Conservation (phyloP, 331 rosid species). For the Prunus yedoensis region DNA sequence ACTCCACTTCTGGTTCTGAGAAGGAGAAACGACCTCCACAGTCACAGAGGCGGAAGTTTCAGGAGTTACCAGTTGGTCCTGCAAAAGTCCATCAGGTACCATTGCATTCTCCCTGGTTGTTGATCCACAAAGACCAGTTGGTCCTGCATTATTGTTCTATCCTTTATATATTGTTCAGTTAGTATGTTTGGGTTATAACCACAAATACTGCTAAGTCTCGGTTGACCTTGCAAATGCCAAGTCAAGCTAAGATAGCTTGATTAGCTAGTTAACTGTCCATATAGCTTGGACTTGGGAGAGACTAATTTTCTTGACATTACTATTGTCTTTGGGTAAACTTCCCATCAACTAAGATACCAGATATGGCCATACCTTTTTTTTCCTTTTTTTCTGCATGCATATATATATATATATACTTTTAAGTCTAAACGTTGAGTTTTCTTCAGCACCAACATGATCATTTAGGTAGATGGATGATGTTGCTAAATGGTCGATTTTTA, state of each 20-base stretch:
- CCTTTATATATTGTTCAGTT: background rate
- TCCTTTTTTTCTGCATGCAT: background rate
- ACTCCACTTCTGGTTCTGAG: constrained; percentile 33
- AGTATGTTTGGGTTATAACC: background rate
- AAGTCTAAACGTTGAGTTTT: background rate
- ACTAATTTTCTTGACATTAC: background rate
- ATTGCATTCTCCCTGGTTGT: constrained; percentile 33
- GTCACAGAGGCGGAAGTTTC: constrained; percentile 80
- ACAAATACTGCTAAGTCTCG: background rate
- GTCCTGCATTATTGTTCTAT: too few relatives aligned
- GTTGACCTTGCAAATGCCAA: background rate
- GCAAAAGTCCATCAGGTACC: constrained; percentile 68
- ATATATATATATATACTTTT: background rate
- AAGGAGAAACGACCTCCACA: constrained; percentile 65
- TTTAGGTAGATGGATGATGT: background rate
- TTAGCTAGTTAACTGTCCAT: background rate
- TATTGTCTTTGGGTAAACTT: background rate
- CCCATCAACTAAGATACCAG: background rate
- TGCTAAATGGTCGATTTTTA: background rate
- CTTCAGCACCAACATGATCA: background rate
- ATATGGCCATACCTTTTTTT: background rate
- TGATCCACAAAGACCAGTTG: background rate
- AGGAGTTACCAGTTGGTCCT: constrained; percentile 66
- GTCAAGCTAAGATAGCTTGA: background rate
- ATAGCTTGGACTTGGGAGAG: background rate